These are phyloP conservation scores for Thelephora terrestris DNA, from an alignment of 1,284 basidiomycete genomes.

Conservation along the genomic window DNA sequence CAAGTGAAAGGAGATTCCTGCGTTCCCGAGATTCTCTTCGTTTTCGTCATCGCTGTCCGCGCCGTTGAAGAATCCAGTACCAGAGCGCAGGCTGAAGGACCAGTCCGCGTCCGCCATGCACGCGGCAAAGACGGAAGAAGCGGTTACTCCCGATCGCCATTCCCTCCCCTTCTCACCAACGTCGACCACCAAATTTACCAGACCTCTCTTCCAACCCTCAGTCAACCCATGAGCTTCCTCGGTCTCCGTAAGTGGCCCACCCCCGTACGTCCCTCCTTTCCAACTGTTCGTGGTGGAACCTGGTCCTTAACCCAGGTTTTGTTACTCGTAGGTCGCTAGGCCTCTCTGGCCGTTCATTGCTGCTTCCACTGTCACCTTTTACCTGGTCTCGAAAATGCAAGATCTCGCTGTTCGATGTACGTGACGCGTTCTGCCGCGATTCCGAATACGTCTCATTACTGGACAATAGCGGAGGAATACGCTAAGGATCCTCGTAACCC, in stretches of 20 bases:
- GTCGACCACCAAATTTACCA: not conserved
- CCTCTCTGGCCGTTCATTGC: conserved; percentile 71
- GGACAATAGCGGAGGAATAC: conserved; percentile 45
- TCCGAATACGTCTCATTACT: conserved; percentile 7
- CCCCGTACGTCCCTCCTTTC: conserved; percentile 38
- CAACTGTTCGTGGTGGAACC: not conserved
- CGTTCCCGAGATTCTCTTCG: conserved; percentile 1
- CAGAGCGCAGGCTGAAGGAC: conserved; percentile 16
- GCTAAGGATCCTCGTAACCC: conserved; percentile 72
- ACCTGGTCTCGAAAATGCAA: conserved; percentile 55
- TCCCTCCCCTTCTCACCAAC: not conserved
- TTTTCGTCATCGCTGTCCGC: conserved; percentile 11
- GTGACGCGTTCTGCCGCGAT: conserved; percentile 22
- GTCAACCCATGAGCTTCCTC: conserved; percentile 50
- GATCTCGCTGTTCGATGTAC: conserved; percentile 56
- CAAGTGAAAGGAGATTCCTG: conserved; percentile 1
- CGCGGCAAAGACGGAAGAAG: not conserved
- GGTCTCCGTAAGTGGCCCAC: conserved; percentile 73
- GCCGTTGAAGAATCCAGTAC: conserved; percentile 1
- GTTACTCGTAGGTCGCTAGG: conserved; percentile 40
- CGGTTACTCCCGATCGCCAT: conserved; percentile 1
- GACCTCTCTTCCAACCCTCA: not conserved
- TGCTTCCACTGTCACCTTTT: conserved; percentile 53
- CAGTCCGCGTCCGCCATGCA: conserved; percentile 9
- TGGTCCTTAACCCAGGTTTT: conserved; percentile 1